Evolutionary conservation across 225 moss, liverwort and hornwort species (phyloP).

Genomic region (Physcomitrium patens): DNA sequence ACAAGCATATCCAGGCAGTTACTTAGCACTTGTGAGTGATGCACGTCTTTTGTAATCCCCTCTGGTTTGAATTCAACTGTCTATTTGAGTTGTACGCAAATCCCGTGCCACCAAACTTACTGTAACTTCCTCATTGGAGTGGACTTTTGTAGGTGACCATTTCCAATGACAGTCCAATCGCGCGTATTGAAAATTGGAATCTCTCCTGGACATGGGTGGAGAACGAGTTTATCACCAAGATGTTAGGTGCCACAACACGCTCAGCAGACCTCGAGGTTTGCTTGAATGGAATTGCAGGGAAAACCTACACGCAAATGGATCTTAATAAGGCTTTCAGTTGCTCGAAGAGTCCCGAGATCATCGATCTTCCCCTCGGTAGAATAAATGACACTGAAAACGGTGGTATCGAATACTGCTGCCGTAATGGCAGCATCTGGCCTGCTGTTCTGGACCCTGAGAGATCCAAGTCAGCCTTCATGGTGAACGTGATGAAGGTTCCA

Average conservation of each 20-base stretch:
- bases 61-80: background rate
- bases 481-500: constrained; percentile 61
- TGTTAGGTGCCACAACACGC: constrained; percentile 75
- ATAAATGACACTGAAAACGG: constrained; percentile 48
- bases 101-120: background rate
- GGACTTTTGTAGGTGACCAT: constrained; percentile 59
- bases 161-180: constrained; percentile 54
- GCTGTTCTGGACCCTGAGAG: constrained; percentile 60
- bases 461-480: constrained; percentile 62
- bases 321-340: constrained; percentile 71
- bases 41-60: background rate
- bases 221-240: constrained; percentile 67
- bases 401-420: constrained; percentile 69
- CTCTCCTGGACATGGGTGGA: constrained; percentile 82
- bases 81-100: background rate
- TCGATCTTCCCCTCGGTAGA: constrained; percentile 59
- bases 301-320: constrained; percentile 40
- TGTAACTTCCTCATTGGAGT: background rate
- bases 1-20: constrained; percentile 48
- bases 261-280: constrained; percentile 60
- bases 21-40: constrained; percentile 49
- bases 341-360: constrained; percentile 63
- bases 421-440: constrained; percentile 81
- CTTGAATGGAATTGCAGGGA: constrained; percentile 63
- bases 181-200: constrained; percentile 72